Base-by-base conservation (phyloP, 768 basidiomycete species). In the Naematelia aurantialba region DNA sequence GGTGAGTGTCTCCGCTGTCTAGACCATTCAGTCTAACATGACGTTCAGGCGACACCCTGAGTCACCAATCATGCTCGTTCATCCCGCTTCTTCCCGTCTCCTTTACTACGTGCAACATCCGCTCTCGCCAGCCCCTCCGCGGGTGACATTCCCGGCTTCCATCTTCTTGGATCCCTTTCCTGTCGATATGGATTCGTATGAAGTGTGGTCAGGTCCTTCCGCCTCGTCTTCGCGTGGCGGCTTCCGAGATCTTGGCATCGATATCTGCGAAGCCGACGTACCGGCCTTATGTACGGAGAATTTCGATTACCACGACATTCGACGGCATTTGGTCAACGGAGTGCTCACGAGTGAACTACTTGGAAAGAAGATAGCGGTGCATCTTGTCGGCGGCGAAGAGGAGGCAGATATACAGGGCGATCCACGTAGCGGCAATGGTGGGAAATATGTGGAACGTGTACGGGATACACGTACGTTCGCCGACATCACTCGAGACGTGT, bases 241-340 rank as follows among this genome's bases (percentile, higher is more conserved):
- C 12, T 74, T 70, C 56, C 47, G 75, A 22, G 75, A 76, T 59
- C 62, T 76, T 19, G 73, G 73, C 1, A 63, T 76, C n/a, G 75
- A 76, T 52, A 71, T 76, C 10, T 76, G 75, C 59, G 75, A 76
- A 56, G 63, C 69, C 4, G 70, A 96, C 88, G 89, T 98, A 34
- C 92, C 91, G 1, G 93, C 93, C 0, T 76, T 97, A 3, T 99
- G 98, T 79, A 91, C 93, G 75, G 96, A 98, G 79, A 98, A 98
- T 79, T 99, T 99, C 71, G 96, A 98, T 79, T 97, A 93, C 71
- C 85, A 86, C 13, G 91, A 93, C 78, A 83, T 98, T 60, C 85
- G 92, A 58, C 82, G 85, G 65, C 91, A 98, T 78, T 96, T 99
- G 69, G 88, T 97, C 14, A 89, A 89, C 71, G 94, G 94, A 17